These are phyloP conservation scores for Trichoderma sp. DNA, from an alignment of 2,329 filamentous ascomycete species.

Conservation along the genomic window DNA sequence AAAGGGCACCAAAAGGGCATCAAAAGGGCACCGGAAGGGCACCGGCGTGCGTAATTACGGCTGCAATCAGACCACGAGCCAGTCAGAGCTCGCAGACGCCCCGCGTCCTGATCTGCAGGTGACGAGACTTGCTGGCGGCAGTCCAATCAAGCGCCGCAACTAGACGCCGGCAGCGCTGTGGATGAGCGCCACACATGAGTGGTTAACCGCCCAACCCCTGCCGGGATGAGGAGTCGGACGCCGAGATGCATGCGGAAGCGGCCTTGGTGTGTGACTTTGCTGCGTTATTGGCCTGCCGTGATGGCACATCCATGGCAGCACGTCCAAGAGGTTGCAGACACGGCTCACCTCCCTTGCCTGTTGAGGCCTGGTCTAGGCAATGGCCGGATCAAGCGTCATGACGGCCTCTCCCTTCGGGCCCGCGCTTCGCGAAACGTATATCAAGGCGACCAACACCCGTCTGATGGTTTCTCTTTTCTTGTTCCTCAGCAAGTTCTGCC, in stretches of 20 bases:
- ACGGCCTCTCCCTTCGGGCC: neutral
- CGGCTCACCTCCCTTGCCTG: neutral
- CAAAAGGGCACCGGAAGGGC: neutral
- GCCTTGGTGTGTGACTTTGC: slow-evolving; percentile 2
- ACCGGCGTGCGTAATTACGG: slow-evolving; percentile 9
- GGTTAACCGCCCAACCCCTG: slow-evolving; percentile 19
- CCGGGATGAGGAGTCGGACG: neutral
- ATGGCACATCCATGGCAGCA: neutral
- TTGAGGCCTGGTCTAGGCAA: neutral
- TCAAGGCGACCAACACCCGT: slow-evolving; percentile 23
- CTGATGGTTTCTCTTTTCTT: slow-evolving; percentile 42
- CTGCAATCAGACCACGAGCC: slow-evolving; percentile 1
- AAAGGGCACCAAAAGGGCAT: neutral
- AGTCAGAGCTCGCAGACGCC: slow-evolving; percentile 12
- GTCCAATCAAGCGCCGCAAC: slow-evolving; percentile 24
- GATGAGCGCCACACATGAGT: slow-evolving; percentile 12
- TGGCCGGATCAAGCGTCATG: neutral
- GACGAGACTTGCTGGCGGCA: slow-evolving; percentile 14
- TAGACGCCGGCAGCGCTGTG: slow-evolving; percentile 26
- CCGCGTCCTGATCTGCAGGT: slow-evolving; percentile 16
- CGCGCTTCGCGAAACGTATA: slow-evolving; percentile 20
- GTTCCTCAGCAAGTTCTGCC: slow-evolving; percentile 64
- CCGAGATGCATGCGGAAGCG: slow-evolving; percentile 3
- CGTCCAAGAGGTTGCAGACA: neutral
- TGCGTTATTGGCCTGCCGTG: slow-evolving; percentile 15